A percentile compares a stretch with the other conserved stretches of the same genome.
Conservation (phyloP, 208 protist species). For the Trypanosoma mega region DNA sequence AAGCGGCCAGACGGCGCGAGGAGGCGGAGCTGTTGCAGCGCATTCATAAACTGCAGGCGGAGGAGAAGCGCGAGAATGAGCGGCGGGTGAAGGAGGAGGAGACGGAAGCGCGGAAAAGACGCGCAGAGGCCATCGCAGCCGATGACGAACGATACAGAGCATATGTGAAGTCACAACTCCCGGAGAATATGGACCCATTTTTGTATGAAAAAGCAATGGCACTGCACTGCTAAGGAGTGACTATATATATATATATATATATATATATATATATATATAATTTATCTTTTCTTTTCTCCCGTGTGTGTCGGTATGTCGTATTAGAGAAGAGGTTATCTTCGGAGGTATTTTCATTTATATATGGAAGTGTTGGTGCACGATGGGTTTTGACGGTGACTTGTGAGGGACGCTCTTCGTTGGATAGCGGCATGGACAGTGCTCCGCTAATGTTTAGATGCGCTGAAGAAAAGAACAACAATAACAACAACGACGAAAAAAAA, state of each 20-base stretch:
- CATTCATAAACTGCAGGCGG: conserved; percentile 67
- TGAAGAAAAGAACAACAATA: no score
- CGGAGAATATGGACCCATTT: conserved; percentile 50
- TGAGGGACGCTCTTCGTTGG: no score
- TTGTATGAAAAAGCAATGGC: conserved; percentile 54
- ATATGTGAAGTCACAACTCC: conserved; percentile 70
- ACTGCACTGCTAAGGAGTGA: conserved; percentile 19
- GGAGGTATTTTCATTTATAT: no score
- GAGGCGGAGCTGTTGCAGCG: conserved; percentile 40
- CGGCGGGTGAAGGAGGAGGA: conserved; percentile 37
- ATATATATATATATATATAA: conserved; percentile 1
- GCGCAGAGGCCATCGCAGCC: conserved; percentile 33
- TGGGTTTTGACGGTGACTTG: no score
- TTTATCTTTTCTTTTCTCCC: not conserved
- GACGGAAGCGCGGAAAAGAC: conserved; percentile 31
- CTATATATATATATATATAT: not conserved
- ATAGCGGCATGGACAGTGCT: no score
- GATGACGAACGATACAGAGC: conserved; percentile 54
- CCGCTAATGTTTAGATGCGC: no score
- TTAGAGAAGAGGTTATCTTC: no score
- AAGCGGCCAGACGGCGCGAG: conserved; percentile 30
- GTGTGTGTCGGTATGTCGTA: not conserved
- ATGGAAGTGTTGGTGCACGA: no score
- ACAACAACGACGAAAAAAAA: not conserved
- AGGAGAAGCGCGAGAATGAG: conserved; percentile 59